phyloP scores from a whole-genome alignment of 106 monocot species.

The Triglochin maritima region DNA sequence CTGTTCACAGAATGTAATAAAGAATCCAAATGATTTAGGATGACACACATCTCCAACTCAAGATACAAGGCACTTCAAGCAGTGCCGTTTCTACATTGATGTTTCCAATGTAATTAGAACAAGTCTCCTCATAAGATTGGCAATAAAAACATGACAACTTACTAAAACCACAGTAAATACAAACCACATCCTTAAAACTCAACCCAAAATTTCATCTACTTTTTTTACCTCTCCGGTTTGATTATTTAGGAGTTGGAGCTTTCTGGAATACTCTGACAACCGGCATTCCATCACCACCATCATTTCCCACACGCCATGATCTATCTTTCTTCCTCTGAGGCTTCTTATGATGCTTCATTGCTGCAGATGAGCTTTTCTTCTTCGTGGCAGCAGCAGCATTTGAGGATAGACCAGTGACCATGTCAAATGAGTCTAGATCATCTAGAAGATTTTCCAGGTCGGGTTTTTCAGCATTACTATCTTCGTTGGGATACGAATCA shows the following conservation, averaged over 20 bases:
- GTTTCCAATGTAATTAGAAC: too few relatives aligned
- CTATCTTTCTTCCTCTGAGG: constrained; percentile 88
- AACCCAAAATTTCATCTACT: too few relatives aligned
- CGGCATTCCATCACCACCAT: constrained; percentile 78
- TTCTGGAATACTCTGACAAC: constrained; percentile 74
- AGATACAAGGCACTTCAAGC: too few relatives aligned
- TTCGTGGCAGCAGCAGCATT: constrained; percentile 24
- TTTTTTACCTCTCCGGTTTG: too few relatives aligned
- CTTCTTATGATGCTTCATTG: constrained; percentile 72
- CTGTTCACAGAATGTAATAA: too few relatives aligned
- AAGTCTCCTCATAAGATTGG: too few relatives aligned
- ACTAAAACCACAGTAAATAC: too few relatives aligned
- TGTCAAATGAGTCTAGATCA: constrained; percentile 65
- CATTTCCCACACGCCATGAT: constrained; percentile 76
- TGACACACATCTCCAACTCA: too few relatives aligned
- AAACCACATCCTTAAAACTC: too few relatives aligned
- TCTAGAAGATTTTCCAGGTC: constrained; percentile 25
- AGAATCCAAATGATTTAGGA: too few relatives aligned
- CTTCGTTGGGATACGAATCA: neutral
- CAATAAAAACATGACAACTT: too few relatives aligned
- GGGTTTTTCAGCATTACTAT: neutral
- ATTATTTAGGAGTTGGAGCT: constrained; percentile 27
- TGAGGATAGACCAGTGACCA: constrained; percentile 9
- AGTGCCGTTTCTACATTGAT: too few relatives aligned
- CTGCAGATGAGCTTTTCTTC: constrained; percentile 19